These are phyloP conservation scores for Nymphaea colorata DNA, from an alignment of 164 flowering plant species.

Conservation along the genomic window DNA sequence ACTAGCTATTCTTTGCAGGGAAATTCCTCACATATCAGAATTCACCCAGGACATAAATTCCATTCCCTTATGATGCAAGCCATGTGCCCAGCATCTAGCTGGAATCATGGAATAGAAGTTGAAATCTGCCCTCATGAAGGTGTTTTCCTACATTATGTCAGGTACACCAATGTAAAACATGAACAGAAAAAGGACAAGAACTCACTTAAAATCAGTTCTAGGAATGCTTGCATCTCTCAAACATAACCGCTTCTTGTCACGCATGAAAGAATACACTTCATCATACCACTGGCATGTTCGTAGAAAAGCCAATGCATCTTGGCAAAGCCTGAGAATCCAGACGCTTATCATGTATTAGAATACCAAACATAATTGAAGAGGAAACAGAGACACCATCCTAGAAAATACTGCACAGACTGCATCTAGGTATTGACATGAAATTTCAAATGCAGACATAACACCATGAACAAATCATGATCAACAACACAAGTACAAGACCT, in stretches of 20 bases:
- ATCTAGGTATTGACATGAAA: neutral
- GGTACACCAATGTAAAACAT: neutral
- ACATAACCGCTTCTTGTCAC: conserved; percentile 37
- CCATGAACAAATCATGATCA: neutral
- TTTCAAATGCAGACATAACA: neutral
- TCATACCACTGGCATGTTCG: conserved; percentile 69
- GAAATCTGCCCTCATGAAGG: neutral
- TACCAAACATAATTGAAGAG: neutral
- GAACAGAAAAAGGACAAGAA: neutral
- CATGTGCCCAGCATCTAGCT: no score
- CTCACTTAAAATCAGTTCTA: conserved; percentile 46
- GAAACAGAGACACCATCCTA: neutral
- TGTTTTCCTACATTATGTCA: neutral
- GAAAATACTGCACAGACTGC: neutral
- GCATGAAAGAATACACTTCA: conserved; percentile 53
- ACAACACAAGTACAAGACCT: neutral
- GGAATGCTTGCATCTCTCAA: conserved; percentile 16
- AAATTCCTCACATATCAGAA: no score
- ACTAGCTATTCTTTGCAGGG: no score
- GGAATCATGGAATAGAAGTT: neutral
- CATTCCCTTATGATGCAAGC: no score
- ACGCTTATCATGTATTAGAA: neutral
- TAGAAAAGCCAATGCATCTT: conserved; percentile 42
- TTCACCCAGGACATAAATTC: no score
- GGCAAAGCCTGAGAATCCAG: conserved; percentile 35